Conservation (phyloP, 1,284 basidiomycete genomes). For the Rhodotorula sp. region DNA sequence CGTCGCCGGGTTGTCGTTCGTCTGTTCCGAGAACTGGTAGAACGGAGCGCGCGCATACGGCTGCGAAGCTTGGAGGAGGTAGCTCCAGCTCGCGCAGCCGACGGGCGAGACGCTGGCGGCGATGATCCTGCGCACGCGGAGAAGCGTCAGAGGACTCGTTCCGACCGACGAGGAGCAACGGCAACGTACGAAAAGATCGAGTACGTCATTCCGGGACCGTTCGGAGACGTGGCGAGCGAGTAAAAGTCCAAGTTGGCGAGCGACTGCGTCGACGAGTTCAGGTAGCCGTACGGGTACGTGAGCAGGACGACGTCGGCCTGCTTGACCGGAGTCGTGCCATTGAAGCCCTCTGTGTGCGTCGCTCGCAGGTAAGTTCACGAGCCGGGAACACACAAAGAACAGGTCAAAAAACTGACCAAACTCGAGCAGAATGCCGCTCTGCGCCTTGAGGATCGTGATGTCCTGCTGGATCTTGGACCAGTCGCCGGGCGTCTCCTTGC, state of each 20-base stretch:
- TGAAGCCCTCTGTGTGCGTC: constrained; percentile 34
- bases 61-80: constrained; percentile 37
- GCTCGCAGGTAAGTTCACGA: not conserved
- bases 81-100: constrained; percentile 44
- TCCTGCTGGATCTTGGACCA: constrained; percentile 38
- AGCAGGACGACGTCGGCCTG: constrained; percentile 46
- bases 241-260: constrained; percentile 43
- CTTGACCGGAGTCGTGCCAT: constrained; percentile 41
- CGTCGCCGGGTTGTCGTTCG: constrained; percentile 30
- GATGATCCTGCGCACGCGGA: constrained; percentile 26
- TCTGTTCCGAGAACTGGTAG: constrained; percentile 42
- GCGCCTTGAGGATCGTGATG: constrained; percentile 33
- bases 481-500: constrained; percentile 23
- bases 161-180: not conserved
- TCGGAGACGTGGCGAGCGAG: constrained; percentile 25
- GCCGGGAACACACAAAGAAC: not conserved
- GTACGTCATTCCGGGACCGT: constrained; percentile 46
- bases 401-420: constrained; percentile 5
- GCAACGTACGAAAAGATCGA: constrained; percentile 33
- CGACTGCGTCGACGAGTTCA: constrained; percentile 2
- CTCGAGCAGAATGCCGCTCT: constrained; percentile 41
- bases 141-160: no score
- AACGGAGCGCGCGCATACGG: constrained; percentile 44
- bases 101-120: constrained; percentile 34
- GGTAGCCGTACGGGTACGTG: constrained; percentile 44